A percentile compares a stretch with the other conserved stretches of the same genome.
phyloP scores from a whole-genome alignment of 225 moss, liverwort and hornwort genomes.

The Pseudoscleropodium purum region DNA sequence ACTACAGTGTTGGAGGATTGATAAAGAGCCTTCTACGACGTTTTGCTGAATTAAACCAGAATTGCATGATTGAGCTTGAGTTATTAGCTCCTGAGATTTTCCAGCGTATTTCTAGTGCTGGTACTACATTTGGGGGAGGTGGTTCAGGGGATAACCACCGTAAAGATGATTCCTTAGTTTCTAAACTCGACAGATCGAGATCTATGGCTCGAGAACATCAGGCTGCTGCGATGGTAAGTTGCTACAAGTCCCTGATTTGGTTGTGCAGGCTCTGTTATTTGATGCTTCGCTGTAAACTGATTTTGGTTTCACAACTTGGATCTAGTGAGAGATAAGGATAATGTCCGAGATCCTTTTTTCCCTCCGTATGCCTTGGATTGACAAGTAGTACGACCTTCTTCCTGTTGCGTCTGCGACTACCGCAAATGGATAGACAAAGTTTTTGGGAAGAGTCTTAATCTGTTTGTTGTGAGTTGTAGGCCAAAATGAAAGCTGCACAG shows the following conservation, averaged over 20 bases:
- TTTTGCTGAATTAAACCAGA: slow-evolving; percentile 55
- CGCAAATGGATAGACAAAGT: neutral
- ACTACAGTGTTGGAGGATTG: slow-evolving; percentile 63
- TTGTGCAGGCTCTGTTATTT: neutral
- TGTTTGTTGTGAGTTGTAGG: slow-evolving; percentile 32
- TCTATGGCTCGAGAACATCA: slow-evolving; percentile 67
- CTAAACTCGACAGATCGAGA: slow-evolving; percentile 51
- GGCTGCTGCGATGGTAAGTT: slow-evolving; percentile 66
- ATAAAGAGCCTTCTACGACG: slow-evolving; percentile 57
- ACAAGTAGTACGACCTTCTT: neutral
- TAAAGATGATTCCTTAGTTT: slow-evolving; percentile 37
- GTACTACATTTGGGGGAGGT: slow-evolving; percentile 8
- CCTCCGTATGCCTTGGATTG: neutral
- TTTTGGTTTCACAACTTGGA: neutral
- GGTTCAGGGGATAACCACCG: slow-evolving; percentile 9
- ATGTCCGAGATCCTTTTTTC: neutral
- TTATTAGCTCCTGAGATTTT: slow-evolving; percentile 73
- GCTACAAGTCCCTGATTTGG: neutral
- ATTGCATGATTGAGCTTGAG: slow-evolving; percentile 75
- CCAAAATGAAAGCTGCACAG: slow-evolving; percentile 95
- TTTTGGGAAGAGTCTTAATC: neutral
- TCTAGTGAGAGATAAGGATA: neutral
- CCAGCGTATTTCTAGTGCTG: slow-evolving; percentile 32
- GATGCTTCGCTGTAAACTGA: neutral
- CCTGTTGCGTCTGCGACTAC: neutral